Percentiles rank a stretch among this genome's conserved stretches.
Evolutionary conservation across 2,329 filamentous ascomycete species (phyloP).

Genomic region (Diplodia corticola): DNA sequence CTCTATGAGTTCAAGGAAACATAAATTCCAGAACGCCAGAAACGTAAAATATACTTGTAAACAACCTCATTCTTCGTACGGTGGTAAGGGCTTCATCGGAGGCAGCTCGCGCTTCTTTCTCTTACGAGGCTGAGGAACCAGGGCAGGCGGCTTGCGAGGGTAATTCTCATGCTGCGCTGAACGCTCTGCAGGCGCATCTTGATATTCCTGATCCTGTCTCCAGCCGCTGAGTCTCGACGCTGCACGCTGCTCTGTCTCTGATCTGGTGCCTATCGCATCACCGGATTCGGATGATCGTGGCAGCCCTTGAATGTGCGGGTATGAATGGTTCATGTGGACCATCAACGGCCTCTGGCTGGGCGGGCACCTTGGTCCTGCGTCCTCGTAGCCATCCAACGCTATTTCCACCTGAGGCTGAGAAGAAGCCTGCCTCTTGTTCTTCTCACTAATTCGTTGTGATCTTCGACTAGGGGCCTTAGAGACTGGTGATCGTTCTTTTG

Average conservation of each 20-base stretch:
- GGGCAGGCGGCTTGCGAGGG: background rate
- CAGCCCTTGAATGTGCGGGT: slow-evolving; percentile 7
- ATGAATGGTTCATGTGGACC: slow-evolving; percentile 16
- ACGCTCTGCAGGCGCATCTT: background rate
- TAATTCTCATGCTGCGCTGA: background rate
- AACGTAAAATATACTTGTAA: background rate
- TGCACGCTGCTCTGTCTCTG: background rate
- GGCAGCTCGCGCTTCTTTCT: background rate
- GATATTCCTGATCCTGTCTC: background rate
- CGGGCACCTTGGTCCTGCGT: background rate
- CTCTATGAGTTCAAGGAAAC: slow-evolving; percentile 69
- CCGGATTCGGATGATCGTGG: background rate
- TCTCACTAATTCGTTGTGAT: background rate
- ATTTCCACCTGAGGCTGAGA: background rate
- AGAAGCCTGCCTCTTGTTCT: background rate
- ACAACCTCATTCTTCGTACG: background rate
- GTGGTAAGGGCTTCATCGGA: background rate
- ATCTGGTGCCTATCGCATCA: background rate
- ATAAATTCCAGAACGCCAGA: slow-evolving; percentile 30
- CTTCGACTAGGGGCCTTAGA: background rate
- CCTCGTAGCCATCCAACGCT: no score
- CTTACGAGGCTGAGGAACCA: background rate
- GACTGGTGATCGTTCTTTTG: background rate
- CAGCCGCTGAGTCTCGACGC: no score
- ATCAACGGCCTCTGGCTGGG: background rate